Conservation (phyloP, 371 early-diverging fungal genomes). For the Cokeromyces recurvatus region DNA sequence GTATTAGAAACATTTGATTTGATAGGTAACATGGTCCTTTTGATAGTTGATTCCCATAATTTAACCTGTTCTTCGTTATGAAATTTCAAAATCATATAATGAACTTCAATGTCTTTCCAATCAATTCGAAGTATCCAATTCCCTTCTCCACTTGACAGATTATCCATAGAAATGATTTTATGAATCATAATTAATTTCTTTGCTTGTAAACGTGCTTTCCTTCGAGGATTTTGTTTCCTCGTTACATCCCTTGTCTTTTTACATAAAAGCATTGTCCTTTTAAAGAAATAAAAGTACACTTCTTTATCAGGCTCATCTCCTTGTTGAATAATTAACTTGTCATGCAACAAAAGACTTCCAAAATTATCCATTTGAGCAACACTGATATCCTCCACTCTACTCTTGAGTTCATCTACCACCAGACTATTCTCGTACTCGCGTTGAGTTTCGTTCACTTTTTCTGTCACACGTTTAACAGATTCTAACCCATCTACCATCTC, state of each 20-base stretch:
- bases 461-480: conserved; percentile 81
- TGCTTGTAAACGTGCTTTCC: conserved; percentile 59
- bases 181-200: conserved; percentile 69
- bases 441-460: conserved; percentile 88
- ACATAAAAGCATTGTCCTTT: conserved; percentile 84
- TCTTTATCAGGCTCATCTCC: conserved; percentile 70
- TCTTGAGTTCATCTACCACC: conserved; percentile 70
- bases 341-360: conserved; percentile 80
- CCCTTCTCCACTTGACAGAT: conserved; percentile 17
- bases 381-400: conserved; percentile 55
- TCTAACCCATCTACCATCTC: conserved; percentile 79
- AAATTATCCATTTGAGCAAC: conserved; percentile 47
- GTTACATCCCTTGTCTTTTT: conserved; percentile 59
- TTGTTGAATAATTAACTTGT: conserved; percentile 73
- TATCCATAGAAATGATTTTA: conserved; percentile 11
- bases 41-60: conserved; percentile 78
- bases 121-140: conserved; percentile 63
- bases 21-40: conserved; percentile 13
- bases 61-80: conserved; percentile 88
- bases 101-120: conserved; percentile 79
- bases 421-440: conserved; percentile 82
- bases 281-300: conserved; percentile 81
- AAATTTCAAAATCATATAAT: conserved; percentile 81
- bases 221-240: conserved; percentile 39
- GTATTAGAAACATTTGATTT: conserved; percentile 39